Conservation (phyloP, 2,329 filamentous ascomycete genomes). For the Apiospora rasikravindrae region DNA sequence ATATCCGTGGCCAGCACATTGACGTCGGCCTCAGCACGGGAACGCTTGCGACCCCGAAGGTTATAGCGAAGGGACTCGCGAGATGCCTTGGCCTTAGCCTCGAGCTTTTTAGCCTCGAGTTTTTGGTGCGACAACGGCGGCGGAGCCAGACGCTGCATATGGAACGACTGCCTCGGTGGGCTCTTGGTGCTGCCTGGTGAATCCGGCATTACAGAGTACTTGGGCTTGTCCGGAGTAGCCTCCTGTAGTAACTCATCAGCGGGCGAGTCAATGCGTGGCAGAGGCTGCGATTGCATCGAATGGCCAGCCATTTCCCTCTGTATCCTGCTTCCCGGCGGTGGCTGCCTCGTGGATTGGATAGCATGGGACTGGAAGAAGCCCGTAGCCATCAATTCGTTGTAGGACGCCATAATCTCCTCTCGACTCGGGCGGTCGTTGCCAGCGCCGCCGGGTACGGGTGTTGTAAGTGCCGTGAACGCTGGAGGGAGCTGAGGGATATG, state of each 20-base stretch:
- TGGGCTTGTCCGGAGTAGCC: background rate
- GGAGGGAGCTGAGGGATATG: conserved; percentile 30
- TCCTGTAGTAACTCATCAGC: conserved; percentile 6
- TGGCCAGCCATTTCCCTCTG: conserved; percentile 1
- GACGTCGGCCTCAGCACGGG: conserved; percentile 44
- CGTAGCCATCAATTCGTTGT: conserved; percentile 60
- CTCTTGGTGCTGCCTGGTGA: conserved; percentile 15
- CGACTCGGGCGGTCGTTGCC: conserved; percentile 40
- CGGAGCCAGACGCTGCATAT: conserved; percentile 14
- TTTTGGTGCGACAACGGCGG: conserved; percentile 18
- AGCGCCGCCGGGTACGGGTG: conserved; percentile 11
- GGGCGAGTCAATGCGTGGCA: conserved; percentile 21
- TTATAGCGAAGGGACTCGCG: conserved; percentile 31
- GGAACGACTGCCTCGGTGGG: conserved; percentile 34
- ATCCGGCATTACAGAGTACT: conserved; percentile 17
- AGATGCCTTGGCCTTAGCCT: conserved; percentile 21
- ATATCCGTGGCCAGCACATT: conserved; percentile 29
- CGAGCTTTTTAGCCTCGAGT: conserved; percentile 18
- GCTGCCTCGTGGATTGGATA: conserved; percentile 61
- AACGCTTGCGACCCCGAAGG: conserved; percentile 57
- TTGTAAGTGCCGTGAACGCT: conserved; percentile 21
- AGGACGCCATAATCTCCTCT: conserved; percentile 62
- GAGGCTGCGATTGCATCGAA: conserved; percentile 10
- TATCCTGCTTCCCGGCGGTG: conserved; percentile 25
- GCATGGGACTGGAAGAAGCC: conserved; percentile 65